Evolutionary conservation across 805 yeast genomes (phyloP), one percentile per base, ranked within the genome.

Genomic region (Clavispora asparagi): DNA sequence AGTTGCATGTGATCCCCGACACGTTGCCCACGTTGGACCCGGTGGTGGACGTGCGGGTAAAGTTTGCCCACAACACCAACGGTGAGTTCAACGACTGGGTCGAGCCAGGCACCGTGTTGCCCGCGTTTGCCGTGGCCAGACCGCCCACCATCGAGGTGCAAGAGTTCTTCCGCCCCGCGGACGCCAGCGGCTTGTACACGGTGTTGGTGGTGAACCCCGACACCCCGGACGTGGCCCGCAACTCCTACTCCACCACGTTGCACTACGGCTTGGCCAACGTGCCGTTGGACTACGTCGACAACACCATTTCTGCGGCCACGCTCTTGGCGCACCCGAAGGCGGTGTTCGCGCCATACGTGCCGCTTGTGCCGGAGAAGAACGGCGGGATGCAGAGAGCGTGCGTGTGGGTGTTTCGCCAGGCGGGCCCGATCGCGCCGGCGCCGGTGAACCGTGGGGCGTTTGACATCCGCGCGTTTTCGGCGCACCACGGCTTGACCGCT

Each of bases 341-440:
- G 31, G 59, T 58, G 3, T 73, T 81, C 52, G 71, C 76, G 35
- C 77, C 79, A 8, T 92, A 89, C 63, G 60, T 74, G 23, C 96
- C 99, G 25, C 87, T 97, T 39, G 78, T 78, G 26, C 96, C 97
- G 10, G 97, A 92, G 62, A 87, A 87, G 70, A 94, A 94, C 64
- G 74, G 85, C 4, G 89, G 87, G 37, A 73, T 73, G 29, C 96
- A 92, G 65, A 80, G 98, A 67, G 82, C 86, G 45, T 82, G 87
- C 43, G 79, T 88, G 38, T 91, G 97, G 97, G 95, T 90, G 4
- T 85, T 89, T 64, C 82, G 90, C 67, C 98, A 94, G 66, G 49
- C 63, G 4, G 55, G 52, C 27, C 35, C 43, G 37, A 45, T 62
- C 25, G 41, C 47, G 23, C 44, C 58, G 10, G 55, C 61, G 14